Evolutionary conservation across 148 eudicot genomes (phyloP), one percentile per base, ranked within the genome.

Genomic region (Cornus kousa): DNA sequence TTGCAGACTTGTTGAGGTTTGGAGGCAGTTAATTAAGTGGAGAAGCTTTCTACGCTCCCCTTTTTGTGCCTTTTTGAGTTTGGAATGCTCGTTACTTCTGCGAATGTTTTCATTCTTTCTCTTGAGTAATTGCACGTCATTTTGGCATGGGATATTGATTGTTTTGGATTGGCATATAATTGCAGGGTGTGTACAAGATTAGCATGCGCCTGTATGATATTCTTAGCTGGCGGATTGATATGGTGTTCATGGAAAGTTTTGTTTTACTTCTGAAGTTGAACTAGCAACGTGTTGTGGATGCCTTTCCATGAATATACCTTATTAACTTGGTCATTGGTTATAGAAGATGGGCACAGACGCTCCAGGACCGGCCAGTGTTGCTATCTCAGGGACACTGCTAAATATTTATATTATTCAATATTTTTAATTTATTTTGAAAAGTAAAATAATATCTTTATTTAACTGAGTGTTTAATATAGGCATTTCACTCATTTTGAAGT

Each of bases 191-290:
- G 79, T 88, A 88, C 93, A 90, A 86, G 98, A 89, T 86, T 43
- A 43, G 90, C 89, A 78, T 94, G 97, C 90, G 83, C 89, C 90
- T 91, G 83, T 94, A 80, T 96, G 97, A 92, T 96, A 93, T 88
- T 87, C 91, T 91, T 93, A 88, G 94, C 98, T 91, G 98, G 96
- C 83, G 95, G 98, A 90, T 90, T 90, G 93, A 89, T 94, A 85
- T 90, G 99, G 93, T 91, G 92, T 85, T 85, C 91, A 87, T 88
- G 95, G 79, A 83, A 91, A 87, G 93, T 93, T 93, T 80, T 89
- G 82, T 86, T 90, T 93, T 89, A 82, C 92, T 82, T 91, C 97
- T 89, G 97, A 96, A 92, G 97, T 92, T 92, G 93, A 90, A 87
- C 89, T 81, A 88, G 86, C 80, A 89, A 88, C 90, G 80, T 92